Conservation (phyloP, 352 stramenopile genomes). For the Stramenopiles sp. region DNA sequence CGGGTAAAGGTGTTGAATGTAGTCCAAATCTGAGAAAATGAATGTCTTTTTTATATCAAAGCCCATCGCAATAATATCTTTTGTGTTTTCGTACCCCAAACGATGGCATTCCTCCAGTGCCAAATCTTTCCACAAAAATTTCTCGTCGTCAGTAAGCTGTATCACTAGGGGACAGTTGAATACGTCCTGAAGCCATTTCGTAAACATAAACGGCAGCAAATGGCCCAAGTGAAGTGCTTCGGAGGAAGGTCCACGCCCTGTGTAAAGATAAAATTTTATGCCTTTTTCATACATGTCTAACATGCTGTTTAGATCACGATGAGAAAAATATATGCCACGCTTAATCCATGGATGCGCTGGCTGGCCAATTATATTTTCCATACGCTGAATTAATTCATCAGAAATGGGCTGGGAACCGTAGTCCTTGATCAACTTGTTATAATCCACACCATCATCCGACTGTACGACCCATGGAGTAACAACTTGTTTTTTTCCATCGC, state of each 20-base stretch:
- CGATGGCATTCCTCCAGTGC: slow-evolving; percentile 57
- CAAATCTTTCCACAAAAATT: slow-evolving; percentile 98
- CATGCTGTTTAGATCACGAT: slow-evolving; percentile 89
- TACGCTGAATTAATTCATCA: slow-evolving; percentile 66
- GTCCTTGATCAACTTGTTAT: slow-evolving; percentile 91
- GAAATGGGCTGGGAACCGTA: slow-evolving; percentile 90
- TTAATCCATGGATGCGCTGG: slow-evolving; percentile 87
- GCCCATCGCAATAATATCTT: slow-evolving; percentile 95
- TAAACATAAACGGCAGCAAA: slow-evolving; percentile 98
- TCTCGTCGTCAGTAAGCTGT: slow-evolving; percentile 99
- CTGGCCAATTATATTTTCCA: slow-evolving; percentile 81
- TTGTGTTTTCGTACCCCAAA: slow-evolving; percentile 94
- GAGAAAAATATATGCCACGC: slow-evolving; percentile 96
- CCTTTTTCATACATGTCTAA: slow-evolving; percentile 82
- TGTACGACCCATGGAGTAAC: slow-evolving; percentile 79
- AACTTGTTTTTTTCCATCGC: slow-evolving; percentile 38
- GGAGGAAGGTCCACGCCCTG: slow-evolving; percentile 85
- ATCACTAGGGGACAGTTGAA: slow-evolving; percentile 98
- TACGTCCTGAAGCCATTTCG: slow-evolving; percentile 55
- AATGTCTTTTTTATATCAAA: slow-evolving; percentile 87
- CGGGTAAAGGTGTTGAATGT: slow-evolving; percentile 96
- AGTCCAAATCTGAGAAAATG: slow-evolving; percentile 97
- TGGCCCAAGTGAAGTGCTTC: slow-evolving; percentile 96
- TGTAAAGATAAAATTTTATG: slow-evolving; percentile 98
- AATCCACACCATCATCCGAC: slow-evolving; percentile 85